Conservation (phyloP, 2,329 filamentous ascomycete genomes). For the Escovopsis sp. region DNA sequence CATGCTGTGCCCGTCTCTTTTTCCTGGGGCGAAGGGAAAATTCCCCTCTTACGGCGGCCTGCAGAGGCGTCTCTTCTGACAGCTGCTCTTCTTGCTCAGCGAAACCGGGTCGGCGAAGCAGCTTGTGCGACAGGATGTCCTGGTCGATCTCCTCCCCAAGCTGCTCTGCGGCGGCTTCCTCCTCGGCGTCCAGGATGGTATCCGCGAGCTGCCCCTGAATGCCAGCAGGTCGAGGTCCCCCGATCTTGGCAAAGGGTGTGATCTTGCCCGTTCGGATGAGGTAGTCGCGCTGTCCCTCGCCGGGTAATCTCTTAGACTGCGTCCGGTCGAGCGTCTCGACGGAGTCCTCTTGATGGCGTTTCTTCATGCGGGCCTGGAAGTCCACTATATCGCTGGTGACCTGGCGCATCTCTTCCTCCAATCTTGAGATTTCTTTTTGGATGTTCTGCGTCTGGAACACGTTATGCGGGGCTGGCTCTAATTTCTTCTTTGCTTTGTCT, state of each 20-base stretch:
- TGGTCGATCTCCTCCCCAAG: constrained; percentile 26
- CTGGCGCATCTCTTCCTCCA: constrained; percentile 48
- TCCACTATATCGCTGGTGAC: constrained; percentile 61
- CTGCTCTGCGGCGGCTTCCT: constrained; percentile 38
- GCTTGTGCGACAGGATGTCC: constrained; percentile 52
- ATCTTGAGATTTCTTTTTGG: constrained; percentile 49
- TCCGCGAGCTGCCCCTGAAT: constrained; percentile 59
- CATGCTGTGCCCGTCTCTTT: constrained; percentile 29
- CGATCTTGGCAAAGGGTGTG: constrained; percentile 79
- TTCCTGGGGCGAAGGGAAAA: constrained; percentile 46
- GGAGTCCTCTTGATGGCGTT: constrained; percentile 45
- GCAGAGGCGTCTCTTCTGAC: background rate
- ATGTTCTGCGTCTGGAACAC: constrained; percentile 40
- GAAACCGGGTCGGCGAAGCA: constrained; percentile 61
- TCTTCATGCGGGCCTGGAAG: constrained; percentile 67
- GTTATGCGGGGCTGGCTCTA: constrained; percentile 29
- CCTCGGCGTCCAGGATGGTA: constrained; percentile 68
- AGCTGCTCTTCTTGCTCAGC: constrained; percentile 21
- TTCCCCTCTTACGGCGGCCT: constrained; percentile 29
- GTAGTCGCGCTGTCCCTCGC: constrained; percentile 76
- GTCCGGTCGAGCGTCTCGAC: constrained; percentile 26
- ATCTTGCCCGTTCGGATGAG: constrained; percentile 95
- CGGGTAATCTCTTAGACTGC: constrained; percentile 49
- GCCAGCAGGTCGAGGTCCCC: constrained; percentile 44
- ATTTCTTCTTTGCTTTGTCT: constrained; percentile 33